Evolutionary conservation across 1,284 basidiomycete species (phyloP).

Genomic region (Cutaneotrichosporon cutaneum): DNA sequence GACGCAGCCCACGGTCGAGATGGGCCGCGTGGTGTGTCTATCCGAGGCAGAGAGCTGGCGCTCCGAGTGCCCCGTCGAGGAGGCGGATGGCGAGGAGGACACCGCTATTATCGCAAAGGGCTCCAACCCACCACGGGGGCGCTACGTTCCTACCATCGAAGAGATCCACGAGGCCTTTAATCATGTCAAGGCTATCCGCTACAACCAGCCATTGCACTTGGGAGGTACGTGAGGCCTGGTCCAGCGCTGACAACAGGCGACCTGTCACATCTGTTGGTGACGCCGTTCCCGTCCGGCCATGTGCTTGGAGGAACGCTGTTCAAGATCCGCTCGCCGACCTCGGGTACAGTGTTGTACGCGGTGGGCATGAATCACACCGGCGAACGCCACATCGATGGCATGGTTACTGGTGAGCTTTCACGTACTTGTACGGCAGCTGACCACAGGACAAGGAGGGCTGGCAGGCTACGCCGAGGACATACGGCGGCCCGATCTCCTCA

Average conservation of each 20-base stretch:
- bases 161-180: constrained; percentile 96
- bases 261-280: constrained; percentile 70
- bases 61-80: constrained; percentile 64
- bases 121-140: constrained; percentile 43
- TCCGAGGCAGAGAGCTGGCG: constrained; percentile 79
- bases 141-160: constrained; percentile 62
- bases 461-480: constrained; percentile 64
- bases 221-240: constrained; percentile 64
- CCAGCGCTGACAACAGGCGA: constrained; percentile 20
- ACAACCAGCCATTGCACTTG: constrained; percentile 92
- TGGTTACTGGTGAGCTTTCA: constrained; percentile 58
- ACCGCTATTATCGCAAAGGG: constrained; percentile 29
- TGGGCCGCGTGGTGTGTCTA: constrained; percentile 83
- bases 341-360: constrained; percentile 92
- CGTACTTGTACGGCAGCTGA: constrained; percentile 3
- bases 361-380: constrained; percentile 96
- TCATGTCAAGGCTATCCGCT: constrained; percentile 84
- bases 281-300: constrained; percentile 94
- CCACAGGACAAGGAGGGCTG: constrained; percentile 60
- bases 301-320: constrained; percentile 96
- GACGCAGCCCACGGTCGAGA: constrained; percentile 92
- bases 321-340: constrained; percentile 96
- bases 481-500: constrained; percentile 83
- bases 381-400: constrained; percentile 94
- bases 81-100: constrained; percentile 21